Percentiles rank a stretch among this genome's conserved stretches.
phyloP scores from a whole-genome alignment of 2,329 filamentous ascomycete species.

The Aureobasidium lini region DNA sequence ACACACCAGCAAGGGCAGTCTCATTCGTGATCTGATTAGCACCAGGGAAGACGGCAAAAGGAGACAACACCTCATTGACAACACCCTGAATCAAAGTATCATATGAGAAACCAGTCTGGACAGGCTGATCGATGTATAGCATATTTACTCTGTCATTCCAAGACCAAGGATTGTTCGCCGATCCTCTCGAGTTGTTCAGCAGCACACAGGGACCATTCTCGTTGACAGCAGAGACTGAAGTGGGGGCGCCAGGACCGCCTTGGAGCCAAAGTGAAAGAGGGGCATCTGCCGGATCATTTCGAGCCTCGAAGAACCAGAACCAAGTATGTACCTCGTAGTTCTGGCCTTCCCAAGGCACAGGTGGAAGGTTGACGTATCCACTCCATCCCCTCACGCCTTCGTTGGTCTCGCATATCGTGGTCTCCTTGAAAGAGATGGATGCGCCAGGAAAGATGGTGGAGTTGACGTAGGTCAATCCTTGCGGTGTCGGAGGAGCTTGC shows the following conservation, averaged over 20 bases:
- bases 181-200: slow-evolving; percentile 33
- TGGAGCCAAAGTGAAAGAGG: slow-evolving; percentile 56
- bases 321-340: slow-evolving; percentile 24
- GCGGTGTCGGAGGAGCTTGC: background rate
- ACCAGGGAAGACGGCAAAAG: slow-evolving; percentile 11
- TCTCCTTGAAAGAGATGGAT: background rate
- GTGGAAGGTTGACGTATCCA: slow-evolving; percentile 24
- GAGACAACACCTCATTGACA: slow-evolving; percentile 30
- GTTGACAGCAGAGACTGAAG: slow-evolving; percentile 54
- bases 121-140: slow-evolving; percentile 34
- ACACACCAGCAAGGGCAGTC: slow-evolving; percentile 20
- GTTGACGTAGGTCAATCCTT: background rate
- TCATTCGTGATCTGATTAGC: slow-evolving; percentile 17
- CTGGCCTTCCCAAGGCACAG: background rate
- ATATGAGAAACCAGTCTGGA: slow-evolving; percentile 38
- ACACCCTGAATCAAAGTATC: slow-evolving; percentile 51
- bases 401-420: slow-evolving; percentile 39
- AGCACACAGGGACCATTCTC: slow-evolving; percentile 46
- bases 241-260: slow-evolving; percentile 56
- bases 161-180: slow-evolving; percentile 38
- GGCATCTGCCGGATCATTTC: slow-evolving; percentile 40
- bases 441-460: background rate
- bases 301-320: slow-evolving; percentile 53
- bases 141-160: slow-evolving; percentile 36
- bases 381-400: slow-evolving; percentile 40